phyloP scores from a whole-genome alignment of 208 protist species.

The Naegleria lovaniensis region DNA sequence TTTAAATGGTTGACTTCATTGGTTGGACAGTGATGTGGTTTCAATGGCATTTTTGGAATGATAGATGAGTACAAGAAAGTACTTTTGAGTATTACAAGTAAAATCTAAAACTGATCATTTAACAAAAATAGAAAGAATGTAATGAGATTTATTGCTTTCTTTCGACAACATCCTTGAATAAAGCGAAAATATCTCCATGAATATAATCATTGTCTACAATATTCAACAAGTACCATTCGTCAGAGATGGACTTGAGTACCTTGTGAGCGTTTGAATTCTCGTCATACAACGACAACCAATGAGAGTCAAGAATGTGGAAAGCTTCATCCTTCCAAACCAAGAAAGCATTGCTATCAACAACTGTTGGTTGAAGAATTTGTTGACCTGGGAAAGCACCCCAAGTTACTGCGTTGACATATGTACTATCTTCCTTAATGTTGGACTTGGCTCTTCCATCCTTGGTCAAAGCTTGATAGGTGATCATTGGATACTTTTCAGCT shows the following conservation, averaged over 20 bases:
- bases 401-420: slow-evolving; percentile 51
- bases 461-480: background rate
- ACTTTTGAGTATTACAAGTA: too few species aligned
- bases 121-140: background rate
- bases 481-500: slow-evolving; percentile 39
- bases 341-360: slow-evolving; percentile 58
- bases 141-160: background rate
- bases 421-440: background rate
- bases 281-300: slow-evolving; percentile 28
- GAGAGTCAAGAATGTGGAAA: slow-evolving; percentile 51
- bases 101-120: background rate
- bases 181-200: background rate
- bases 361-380: slow-evolving; percentile 61
- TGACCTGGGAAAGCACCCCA: slow-evolving; percentile 61
- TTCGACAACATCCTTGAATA: background rate
- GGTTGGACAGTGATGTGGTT: too few species aligned
- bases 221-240: slow-evolving; percentile 50
- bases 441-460: background rate
- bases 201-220: slow-evolving; percentile 56
- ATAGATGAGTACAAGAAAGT: too few species aligned
- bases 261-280: slow-evolving; percentile 2
- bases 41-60: too few species aligned
- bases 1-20: too few species aligned
- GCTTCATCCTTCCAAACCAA: slow-evolving; percentile 55
- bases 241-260: slow-evolving; percentile 43